Base-by-base conservation (phyloP, 108 stramenopile species). In the Fistulifera solaris region DNA sequence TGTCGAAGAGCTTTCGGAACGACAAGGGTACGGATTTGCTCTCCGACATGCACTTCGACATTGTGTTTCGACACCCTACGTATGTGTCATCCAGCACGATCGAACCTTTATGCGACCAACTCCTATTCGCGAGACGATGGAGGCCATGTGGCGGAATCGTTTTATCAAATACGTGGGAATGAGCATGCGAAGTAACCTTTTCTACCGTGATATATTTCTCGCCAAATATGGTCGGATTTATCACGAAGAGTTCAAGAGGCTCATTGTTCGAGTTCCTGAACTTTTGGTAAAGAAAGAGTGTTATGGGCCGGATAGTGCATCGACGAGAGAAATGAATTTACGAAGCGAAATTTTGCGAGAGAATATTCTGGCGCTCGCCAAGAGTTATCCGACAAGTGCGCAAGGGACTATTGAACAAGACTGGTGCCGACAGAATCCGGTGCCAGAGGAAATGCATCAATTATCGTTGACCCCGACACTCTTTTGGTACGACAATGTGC, bases 61-160 rank as follows among this genome's bases (percentile, higher is more conserved):
- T 25, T 62, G 53, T 45, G 75, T 88, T 0, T 51, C 58, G 3
- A 93, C 87, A 15, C 84, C 84, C 31, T 88, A 78, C 48, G 85
- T 86, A 0, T 83, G 81, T 64, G 91, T 93, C 18, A 88, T 93
- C 62, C 91, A 93, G 66, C 91, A 93, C 44, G 91, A 93, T 67
- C 81, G 91, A 8, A 88, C 82, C 5, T 87, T 93, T 46, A 86
- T 93, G 85, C 48, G 91, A 10, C 65, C 72, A 0, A 75, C 80
- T 19, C 89, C 89, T 0, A 63, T 83, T 0, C 39, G 27, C 23
- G 72, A 78, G 48, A 77, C 77, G 1, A 40, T 91, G 0, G 16
- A 42, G 31, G 61, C 81, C 54, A 91, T 91, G 79, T 71, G 64
- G 65, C 56, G 66, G 22, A 62, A 81, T 67, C 58, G 54, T 0